These are phyloP conservation scores for Candida andamanensis DNA, from an alignment of 805 yeast genomes.

Conservation along the genomic window DNA sequence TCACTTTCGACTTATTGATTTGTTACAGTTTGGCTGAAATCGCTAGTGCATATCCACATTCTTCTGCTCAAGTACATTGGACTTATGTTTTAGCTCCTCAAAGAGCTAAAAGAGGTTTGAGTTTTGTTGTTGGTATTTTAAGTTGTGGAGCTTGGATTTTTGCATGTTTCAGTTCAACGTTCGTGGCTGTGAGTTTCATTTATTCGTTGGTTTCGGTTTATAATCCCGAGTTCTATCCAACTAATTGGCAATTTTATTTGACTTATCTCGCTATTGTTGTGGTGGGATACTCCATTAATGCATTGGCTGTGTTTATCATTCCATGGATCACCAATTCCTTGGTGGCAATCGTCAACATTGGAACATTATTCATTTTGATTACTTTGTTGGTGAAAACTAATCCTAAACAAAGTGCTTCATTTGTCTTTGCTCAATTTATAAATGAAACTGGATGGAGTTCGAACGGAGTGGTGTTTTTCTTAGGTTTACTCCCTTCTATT, in stretches of 20 bases:
- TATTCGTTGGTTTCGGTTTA: constrained; percentile 14
- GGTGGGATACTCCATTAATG: constrained; percentile 10
- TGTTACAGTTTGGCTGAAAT: constrained; percentile 22
- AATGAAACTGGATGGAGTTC: constrained; percentile 25
- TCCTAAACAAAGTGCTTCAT: constrained; percentile 13
- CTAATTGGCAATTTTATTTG: constrained; percentile 15
- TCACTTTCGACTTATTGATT: constrained; percentile 13
- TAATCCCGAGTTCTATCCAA: constrained; percentile 14
- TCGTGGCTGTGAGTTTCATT: constrained; percentile 13
- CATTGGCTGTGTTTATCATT: constrained; percentile 12
- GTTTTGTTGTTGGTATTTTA: constrained; percentile 25
- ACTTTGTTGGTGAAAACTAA: constrained; percentile 16
- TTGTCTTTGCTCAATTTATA: constrained; percentile 17
- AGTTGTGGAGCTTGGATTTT: constrained; percentile 23
- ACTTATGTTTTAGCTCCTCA: constrained; percentile 24
- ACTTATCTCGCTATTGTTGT: constrained; percentile 11
- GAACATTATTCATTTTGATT: constrained; percentile 18
- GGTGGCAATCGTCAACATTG: constrained; percentile 17
- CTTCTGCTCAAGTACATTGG: constrained; percentile 33
- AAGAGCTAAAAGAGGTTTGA: constrained; percentile 16
- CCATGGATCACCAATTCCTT: constrained; percentile 14
- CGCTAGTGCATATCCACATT: constrained; percentile 28
- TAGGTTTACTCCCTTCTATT: constrained; percentile 22
- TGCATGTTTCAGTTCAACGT: constrained; percentile 16
- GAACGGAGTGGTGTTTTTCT: constrained; percentile 19